phyloP scores from a whole-genome alignment of 768 basidiomycete species.

The Kwoniella botswanensis region DNA sequence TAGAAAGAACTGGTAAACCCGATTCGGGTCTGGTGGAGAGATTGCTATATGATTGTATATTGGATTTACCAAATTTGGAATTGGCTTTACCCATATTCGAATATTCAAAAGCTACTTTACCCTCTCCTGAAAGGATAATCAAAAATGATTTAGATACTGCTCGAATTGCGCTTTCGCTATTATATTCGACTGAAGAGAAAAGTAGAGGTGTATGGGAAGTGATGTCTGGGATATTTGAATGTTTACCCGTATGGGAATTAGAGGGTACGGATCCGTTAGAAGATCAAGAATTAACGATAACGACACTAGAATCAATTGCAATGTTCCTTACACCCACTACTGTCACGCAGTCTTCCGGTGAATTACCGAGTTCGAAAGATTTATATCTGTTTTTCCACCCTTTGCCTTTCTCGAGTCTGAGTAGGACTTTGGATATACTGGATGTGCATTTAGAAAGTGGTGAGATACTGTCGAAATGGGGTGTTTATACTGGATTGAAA shows the following conservation, averaged over 20 bases:
- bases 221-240: slow-evolving; percentile 94
- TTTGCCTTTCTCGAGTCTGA: slow-evolving; percentile 73
- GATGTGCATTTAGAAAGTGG: slow-evolving; percentile 94
- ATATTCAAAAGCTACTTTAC: slow-evolving; percentile 86
- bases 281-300: slow-evolving; percentile 76
- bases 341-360: slow-evolving; percentile 60
- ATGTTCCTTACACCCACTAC: slow-evolving; percentile 78
- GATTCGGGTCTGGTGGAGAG: slow-evolving; percentile 71
- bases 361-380: slow-evolving; percentile 65
- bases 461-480: slow-evolving; percentile 88
- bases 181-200: slow-evolving; percentile 76
- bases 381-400: slow-evolving; percentile 82
- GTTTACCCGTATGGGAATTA: slow-evolving; percentile 85
- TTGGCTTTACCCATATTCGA: slow-evolving; percentile 79
- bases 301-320: slow-evolving; percentile 79
- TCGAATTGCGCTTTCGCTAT: slow-evolving; percentile 79
- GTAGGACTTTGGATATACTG: slow-evolving; percentile 82
- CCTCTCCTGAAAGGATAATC: slow-evolving; percentile 72
- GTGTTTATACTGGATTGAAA: slow-evolving; percentile 76
- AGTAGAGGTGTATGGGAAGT: slow-evolving; percentile 69
- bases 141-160: slow-evolving; percentile 82
- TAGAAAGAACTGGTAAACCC: slow-evolving; percentile 76
- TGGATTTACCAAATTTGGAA: slow-evolving; percentile 68
- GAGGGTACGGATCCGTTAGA: slow-evolving; percentile 61
- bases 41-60: slow-evolving; percentile 73